Conservation (phyloP, 345 rosid species). For the Brassica juncea region DNA sequence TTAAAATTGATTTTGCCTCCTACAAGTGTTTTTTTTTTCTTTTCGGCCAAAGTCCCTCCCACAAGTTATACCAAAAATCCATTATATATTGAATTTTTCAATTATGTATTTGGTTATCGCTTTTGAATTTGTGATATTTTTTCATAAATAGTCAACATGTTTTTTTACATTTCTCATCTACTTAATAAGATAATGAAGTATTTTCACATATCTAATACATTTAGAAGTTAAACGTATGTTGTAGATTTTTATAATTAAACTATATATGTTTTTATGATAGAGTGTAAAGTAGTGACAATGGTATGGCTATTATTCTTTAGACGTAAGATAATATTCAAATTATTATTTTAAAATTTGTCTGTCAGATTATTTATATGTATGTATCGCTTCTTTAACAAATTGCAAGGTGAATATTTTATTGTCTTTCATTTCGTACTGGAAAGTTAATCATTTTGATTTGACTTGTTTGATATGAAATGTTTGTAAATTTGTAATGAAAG, state of each 20-base stretch:
- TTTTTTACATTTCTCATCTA: too few species aligned
- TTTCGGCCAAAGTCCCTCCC: neutral
- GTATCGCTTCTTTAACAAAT: neutral
- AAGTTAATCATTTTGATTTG: constrained; percentile 31
- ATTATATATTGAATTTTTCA: too few species aligned
- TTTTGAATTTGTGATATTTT: too few species aligned
- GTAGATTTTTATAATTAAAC: too few species aligned
- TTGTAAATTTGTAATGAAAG: constrained; percentile 33
- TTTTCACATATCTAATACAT: too few species aligned
- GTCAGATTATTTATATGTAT: too few species aligned
- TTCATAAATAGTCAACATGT: too few species aligned
- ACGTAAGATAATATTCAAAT: neutral
- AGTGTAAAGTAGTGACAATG: neutral
- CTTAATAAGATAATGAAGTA: too few species aligned
- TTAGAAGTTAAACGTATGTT: too few species aligned
- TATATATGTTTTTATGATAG: neutral
- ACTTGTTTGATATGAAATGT: constrained; percentile 30
- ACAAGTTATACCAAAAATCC: neutral
- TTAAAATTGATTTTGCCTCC: neutral
- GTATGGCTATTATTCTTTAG: neutral
- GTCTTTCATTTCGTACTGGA: neutral
- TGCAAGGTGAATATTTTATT: neutral
- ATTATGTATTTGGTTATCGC: too few species aligned
- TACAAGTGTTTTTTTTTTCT: neutral
- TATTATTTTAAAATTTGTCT: too few species aligned